These are phyloP conservation scores for Coemansia sp. DNA, from an alignment of 192 early-diverging fungal genomes.

Conservation along the genomic window DNA sequence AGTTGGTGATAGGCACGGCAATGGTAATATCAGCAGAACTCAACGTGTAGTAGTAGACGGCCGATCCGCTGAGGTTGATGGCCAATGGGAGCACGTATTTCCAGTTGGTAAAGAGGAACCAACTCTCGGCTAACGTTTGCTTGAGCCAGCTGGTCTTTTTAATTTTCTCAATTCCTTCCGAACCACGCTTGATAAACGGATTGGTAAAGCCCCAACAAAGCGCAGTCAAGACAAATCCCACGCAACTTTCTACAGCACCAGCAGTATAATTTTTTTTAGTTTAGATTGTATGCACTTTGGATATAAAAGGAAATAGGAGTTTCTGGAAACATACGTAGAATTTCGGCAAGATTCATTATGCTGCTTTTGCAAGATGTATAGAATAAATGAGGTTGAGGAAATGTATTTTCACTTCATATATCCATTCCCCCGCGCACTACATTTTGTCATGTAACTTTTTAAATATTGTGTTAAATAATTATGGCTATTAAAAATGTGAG, in stretches of 20 bases:
- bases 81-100: slow-evolving; percentile 85
- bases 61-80: slow-evolving; percentile 88
- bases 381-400: not conserved
- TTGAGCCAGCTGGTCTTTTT: slow-evolving; percentile 58
- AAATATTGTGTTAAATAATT: too few relatives aligned
- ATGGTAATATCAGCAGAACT: slow-evolving; percentile 80
- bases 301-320: not conserved
- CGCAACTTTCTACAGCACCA: slow-evolving; percentile 32
- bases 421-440: too few relatives aligned
- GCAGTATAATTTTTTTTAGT: not conserved
- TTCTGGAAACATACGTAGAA: not conserved
- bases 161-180: slow-evolving; percentile 74
- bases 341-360: not conserved
- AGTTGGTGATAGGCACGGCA: slow-evolving; percentile 91
- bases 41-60: slow-evolving; percentile 91
- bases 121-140: slow-evolving; percentile 63
- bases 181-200: slow-evolving; percentile 91
- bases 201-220: slow-evolving; percentile 97
- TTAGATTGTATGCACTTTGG: not conserved
- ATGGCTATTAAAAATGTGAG: too few relatives aligned
- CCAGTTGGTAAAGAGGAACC: slow-evolving; percentile 82
- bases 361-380: not conserved
- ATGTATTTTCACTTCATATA: too few relatives aligned
- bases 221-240: slow-evolving; percentile 64
- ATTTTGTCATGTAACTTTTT: too few relatives aligned